These are phyloP conservation scores for Podaxis mareebaensis DNA, from an alignment of 768 basidiomycete species.

Conservation along the genomic window DNA sequence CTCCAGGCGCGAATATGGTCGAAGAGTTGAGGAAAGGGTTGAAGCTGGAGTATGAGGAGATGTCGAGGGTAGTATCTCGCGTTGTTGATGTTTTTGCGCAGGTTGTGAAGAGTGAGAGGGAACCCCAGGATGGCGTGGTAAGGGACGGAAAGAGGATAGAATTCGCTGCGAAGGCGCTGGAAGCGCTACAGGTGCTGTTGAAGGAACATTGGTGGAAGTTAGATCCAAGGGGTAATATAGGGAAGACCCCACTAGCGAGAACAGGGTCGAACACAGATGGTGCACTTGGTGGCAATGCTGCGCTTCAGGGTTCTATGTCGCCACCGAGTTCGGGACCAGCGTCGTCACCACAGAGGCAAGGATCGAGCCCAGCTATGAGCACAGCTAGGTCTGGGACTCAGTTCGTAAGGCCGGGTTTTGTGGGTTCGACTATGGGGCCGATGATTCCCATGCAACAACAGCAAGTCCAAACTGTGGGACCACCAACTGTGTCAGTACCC, in stretches of 20 bases:
- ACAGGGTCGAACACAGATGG: not conserved
- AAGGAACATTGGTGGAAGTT: slow-evolving; percentile 18
- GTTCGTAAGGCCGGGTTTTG: not conserved
- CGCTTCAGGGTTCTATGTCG: not conserved
- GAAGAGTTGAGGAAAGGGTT: slow-evolving; percentile 4
- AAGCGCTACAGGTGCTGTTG: not conserved
- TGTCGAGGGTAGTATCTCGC: slow-evolving; percentile 6
- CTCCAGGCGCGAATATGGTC: not conserved
- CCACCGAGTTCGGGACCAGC: not conserved
- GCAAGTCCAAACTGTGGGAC: not conserved
- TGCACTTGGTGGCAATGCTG: not conserved
- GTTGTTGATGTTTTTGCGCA: slow-evolving; percentile 9
- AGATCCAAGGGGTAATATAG: not conserved
- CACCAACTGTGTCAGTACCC: not conserved
- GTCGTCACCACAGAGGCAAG: not conserved
- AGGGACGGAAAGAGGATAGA: slow-evolving; percentile 12
- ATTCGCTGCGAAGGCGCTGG: slow-evolving; percentile 7
- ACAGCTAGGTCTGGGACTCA: not conserved
- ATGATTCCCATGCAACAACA: not conserved
- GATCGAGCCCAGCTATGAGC: not conserved
- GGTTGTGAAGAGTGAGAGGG: slow-evolving; percentile 9
- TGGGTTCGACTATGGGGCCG: not conserved
- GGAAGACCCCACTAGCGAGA: not conserved
- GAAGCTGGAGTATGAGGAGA: slow-evolving; percentile 11
- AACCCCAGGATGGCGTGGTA: not conserved